Evolutionary conservation across 441 rosid genomes (phyloP).

Genomic region (Corymbia citriodora): DNA sequence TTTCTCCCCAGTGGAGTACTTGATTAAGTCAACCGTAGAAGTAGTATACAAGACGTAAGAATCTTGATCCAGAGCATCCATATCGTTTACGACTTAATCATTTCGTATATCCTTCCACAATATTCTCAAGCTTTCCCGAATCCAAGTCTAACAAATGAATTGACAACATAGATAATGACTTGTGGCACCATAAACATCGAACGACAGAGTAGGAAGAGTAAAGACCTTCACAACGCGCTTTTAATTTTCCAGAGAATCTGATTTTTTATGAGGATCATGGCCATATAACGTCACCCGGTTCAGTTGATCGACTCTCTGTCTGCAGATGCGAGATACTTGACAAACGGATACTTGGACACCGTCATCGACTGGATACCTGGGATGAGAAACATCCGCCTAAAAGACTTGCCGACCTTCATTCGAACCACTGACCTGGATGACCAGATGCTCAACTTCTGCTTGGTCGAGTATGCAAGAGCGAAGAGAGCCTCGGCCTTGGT

Average conservation of each 20-base stretch:
- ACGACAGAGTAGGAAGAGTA: not conserved
- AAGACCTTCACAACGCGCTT: too few species aligned
- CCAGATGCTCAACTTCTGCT: conserved; percentile 7
- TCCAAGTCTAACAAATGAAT: not conserved
- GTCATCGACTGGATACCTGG: conserved; percentile 37
- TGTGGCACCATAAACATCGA: not conserved
- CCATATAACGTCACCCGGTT: not conserved
- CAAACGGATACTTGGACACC: conserved; percentile 31
- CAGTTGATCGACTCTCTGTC: not conserved
- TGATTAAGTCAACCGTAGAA: not conserved
- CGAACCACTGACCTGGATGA: conserved; percentile 27
- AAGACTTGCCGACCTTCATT: conserved; percentile 30
- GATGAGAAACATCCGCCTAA: conserved; percentile 22
- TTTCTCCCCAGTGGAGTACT: not conserved
- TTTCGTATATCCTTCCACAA: not conserved
- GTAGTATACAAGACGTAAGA: not conserved
- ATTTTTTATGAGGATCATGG: not conserved
- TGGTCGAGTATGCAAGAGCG: conserved; percentile 17
- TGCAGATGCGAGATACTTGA: conserved; percentile 30
- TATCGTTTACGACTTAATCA: not conserved
- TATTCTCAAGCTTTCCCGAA: not conserved
- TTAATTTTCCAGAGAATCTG: not conserved
- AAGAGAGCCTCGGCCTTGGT: conserved; percentile 29
- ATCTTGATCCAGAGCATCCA: not conserved
- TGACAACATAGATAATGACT: not conserved